Percentiles rank a stretch among this genome's conserved stretches.
Conservation (phyloP, 768 basidiomycete species). For the Glaciozyma martinii region DNA sequence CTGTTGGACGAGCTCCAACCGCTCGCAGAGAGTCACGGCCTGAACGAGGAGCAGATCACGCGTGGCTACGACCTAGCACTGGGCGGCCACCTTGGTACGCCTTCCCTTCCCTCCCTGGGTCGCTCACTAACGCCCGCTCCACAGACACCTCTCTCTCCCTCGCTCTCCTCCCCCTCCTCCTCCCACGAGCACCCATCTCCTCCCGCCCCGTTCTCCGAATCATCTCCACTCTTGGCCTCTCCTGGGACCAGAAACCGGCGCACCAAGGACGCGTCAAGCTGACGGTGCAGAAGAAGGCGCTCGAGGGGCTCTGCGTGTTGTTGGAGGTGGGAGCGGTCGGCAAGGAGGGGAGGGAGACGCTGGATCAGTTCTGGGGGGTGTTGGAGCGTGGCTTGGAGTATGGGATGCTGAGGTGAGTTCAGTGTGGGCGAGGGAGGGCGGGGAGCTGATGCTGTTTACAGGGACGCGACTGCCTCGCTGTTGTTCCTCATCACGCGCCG, state of each 20-base stretch:
- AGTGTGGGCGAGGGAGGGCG: neutral
- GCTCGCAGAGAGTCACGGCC: neutral
- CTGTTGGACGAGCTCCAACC: neutral
- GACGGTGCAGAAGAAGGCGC: conserved; percentile 1
- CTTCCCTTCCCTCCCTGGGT: neutral
- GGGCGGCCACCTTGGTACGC: conserved; percentile 1
- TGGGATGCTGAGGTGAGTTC: conserved; percentile 7
- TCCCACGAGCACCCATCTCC: conserved; percentile 2
- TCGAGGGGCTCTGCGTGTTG: neutral
- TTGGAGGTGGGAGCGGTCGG: neutral
- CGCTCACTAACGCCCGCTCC: neutral
- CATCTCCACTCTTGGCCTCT: conserved; percentile 5
- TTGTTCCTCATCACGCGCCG: neutral
- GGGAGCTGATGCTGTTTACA: neutral
- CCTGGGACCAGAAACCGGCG: neutral
- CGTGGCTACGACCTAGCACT: neutral
- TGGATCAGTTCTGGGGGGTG: neutral
- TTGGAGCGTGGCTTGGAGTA: conserved; percentile 2
- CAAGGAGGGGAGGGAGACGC: neutral
- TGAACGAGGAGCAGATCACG: neutral
- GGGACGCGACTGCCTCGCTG: neutral
- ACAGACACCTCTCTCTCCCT: neutral
- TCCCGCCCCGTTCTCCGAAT: neutral
- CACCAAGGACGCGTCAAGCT: conserved; percentile 1
- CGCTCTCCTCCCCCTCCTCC: neutral